Evolutionary conservation across 75 land plant genomes (phyloP).

Genomic region (Pinus tabuliformis): DNA sequence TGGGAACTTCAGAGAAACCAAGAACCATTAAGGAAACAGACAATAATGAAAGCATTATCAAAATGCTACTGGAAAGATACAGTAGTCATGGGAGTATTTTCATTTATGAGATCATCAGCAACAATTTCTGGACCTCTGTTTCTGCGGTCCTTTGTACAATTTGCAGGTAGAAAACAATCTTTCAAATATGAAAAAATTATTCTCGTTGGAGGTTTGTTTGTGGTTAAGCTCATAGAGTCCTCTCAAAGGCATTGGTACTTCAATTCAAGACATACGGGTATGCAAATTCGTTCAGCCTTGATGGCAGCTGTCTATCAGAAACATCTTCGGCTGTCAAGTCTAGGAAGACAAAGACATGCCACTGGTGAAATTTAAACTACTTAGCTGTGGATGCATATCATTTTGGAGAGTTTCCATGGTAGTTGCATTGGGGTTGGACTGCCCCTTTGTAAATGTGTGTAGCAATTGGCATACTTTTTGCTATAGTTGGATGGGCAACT

Average conservation of each 20-base stretch:
- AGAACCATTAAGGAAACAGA: constrained; percentile 4
- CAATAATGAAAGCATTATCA: constrained; percentile 24
- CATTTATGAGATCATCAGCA: constrained; percentile 38
- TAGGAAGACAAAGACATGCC: constrained; percentile 49
- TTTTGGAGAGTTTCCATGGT: constrained; percentile 61
- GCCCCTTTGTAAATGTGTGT: constrained; percentile 47
- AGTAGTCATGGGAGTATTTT: constrained; percentile 31
- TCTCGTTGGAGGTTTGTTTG: constrained; percentile 32
- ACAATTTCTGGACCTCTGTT: constrained; percentile 44
- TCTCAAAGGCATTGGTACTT: constrained; percentile 64
- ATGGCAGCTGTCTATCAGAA: constrained; percentile 68
- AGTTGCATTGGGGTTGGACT: constrained; percentile 69
- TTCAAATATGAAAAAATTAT: constrained; percentile 19
- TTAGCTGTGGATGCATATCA: constrained; percentile 73
- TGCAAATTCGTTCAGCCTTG: constrained; percentile 62
- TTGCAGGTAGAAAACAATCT: constrained; percentile 18
- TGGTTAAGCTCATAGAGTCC: constrained; percentile 56
- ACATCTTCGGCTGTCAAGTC: constrained; percentile 55
- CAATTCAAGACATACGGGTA: constrained; percentile 46
- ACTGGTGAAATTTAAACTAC: constrained; percentile 77
- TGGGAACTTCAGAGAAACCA: constrained; percentile 23
- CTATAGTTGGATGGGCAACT: constrained; percentile 48
- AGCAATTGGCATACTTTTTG: constrained; percentile 50
- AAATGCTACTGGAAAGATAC: constrained; percentile 45
- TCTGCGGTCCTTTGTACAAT: constrained; percentile 47